Evolutionary conservation across 2,329 filamentous ascomycete genomes (phyloP).

Genomic region (Fusarium brevicatenulatum): DNA sequence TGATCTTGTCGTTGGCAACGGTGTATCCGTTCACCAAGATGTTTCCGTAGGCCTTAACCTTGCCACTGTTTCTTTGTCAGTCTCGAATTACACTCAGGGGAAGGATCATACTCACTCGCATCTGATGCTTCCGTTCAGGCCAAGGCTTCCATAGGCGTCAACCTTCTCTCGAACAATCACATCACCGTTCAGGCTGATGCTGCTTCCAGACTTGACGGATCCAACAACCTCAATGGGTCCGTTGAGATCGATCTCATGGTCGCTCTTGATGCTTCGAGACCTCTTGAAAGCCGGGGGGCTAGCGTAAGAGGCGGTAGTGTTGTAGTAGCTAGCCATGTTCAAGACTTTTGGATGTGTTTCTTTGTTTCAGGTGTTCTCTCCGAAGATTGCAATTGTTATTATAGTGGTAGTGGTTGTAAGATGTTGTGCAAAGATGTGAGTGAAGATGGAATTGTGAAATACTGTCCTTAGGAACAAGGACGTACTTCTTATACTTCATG

Average conservation of each 20-base stretch:
- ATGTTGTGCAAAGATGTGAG: conserved; percentile 2
- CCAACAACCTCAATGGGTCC: conserved; percentile 60
- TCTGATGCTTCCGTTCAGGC: conserved; percentile 54
- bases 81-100: background rate
- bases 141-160: conserved; percentile 58
- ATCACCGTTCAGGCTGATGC: conserved; percentile 57
- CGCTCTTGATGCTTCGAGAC: conserved; percentile 55
- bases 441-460: conserved; percentile 4
- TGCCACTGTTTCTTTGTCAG: conserved; percentile 48
- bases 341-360: background rate
- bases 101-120: conserved; percentile 51
- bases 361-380: background rate
- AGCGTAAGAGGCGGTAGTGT: conserved; percentile 37
- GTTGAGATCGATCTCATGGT: conserved; percentile 52
- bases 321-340: conserved; percentile 45
- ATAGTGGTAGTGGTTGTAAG: background rate
- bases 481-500: conserved; percentile 30
- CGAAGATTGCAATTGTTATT: background rate
- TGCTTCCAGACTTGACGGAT: conserved; percentile 58
- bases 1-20: conserved; percentile 55
- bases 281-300: conserved; percentile 42
- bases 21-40: conserved; percentile 55
- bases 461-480: conserved; percentile 23
- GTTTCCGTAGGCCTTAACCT: conserved; percentile 59
- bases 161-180: conserved; percentile 57